These are phyloP conservation scores for Pythium insidiosum DNA, from an alignment of 352 stramenopile species.

Conservation along the genomic window DNA sequence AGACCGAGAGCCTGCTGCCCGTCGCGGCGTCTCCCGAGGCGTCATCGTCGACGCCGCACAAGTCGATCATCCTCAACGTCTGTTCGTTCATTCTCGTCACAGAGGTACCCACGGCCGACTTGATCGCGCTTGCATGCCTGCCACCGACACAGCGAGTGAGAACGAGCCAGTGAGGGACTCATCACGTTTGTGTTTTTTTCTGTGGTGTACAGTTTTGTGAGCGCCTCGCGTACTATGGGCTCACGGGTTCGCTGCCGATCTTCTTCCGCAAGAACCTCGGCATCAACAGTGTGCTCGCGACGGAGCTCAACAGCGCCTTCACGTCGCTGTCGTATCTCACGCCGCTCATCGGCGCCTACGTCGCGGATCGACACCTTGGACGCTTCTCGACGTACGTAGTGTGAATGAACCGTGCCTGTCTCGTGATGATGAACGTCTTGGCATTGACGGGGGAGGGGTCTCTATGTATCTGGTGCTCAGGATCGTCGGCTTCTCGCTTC, in stretches of 20 bases:
- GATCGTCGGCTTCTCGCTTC: slow-evolving; percentile 64
- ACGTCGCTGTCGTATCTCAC: slow-evolving; percentile 82
- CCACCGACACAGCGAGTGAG: no score
- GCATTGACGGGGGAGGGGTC: no score
- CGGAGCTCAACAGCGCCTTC: slow-evolving; percentile 82
- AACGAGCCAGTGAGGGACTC: not conserved
- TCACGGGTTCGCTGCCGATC: slow-evolving; percentile 78
- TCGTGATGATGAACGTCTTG: not conserved
- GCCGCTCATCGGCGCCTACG: slow-evolving; percentile 71
- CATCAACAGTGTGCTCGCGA: slow-evolving; percentile 70
- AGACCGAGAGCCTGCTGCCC: slow-evolving; percentile 12
- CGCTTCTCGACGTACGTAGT: slow-evolving; percentile 69
- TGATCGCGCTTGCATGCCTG: not conserved
- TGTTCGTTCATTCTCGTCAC: slow-evolving; percentile 87
- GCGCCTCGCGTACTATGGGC: slow-evolving; percentile 72
- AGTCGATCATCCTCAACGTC: slow-evolving; percentile 79
- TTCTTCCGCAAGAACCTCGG: slow-evolving; percentile 85
- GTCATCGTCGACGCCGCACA: slow-evolving; percentile 14
- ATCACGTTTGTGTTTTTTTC: not conserved
- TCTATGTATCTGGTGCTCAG: slow-evolving; percentile 5
- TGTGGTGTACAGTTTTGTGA: slow-evolving; percentile 52
- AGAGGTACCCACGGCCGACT: slow-evolving; percentile 24
- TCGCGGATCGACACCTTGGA: slow-evolving; percentile 71
- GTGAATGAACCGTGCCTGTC: no score
- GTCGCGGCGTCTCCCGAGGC: not conserved